These are phyloP conservation scores for Stylosanthes scabra DNA, from an alignment of 331 rosid genomes.

Conservation along the genomic window DNA sequence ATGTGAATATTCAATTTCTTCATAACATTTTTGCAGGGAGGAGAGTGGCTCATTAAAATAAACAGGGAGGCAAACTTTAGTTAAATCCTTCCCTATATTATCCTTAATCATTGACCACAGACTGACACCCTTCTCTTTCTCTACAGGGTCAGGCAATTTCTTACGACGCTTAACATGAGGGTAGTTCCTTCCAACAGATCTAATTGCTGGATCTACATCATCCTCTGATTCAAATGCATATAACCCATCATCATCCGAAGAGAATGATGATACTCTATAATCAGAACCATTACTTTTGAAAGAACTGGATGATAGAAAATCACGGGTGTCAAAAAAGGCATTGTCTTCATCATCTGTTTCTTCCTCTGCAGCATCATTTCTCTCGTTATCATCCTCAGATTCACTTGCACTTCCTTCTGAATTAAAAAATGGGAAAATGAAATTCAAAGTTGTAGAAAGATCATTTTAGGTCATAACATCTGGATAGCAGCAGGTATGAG, in stretches of 20 bases:
- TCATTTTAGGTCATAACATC: slow-evolving; percentile 2
- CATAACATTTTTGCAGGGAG: slow-evolving; percentile 92
- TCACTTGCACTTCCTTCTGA: slow-evolving; percentile 90
- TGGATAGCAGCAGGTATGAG: no score
- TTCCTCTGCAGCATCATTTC: slow-evolving; percentile 97
- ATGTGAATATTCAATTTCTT: slow-evolving; percentile 93
- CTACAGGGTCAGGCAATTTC: slow-evolving; percentile 95
- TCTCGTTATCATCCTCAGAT: slow-evolving; percentile 94
- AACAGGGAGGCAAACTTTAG: slow-evolving; percentile 97
- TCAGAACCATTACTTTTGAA: slow-evolving; percentile 92
- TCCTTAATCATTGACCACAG: slow-evolving; percentile 99
- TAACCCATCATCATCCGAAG: slow-evolving; percentile 82
- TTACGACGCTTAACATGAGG: slow-evolving; percentile 81
- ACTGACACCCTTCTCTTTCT: slow-evolving; percentile 95
- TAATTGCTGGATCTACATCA: slow-evolving; percentile 69
- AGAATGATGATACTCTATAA: slow-evolving; percentile 77
- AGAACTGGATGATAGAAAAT: slow-evolving; percentile 94
- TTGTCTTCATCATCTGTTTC: slow-evolving; percentile 97
- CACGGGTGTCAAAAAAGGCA: slow-evolving; percentile 94
- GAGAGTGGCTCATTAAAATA: slow-evolving; percentile 97
- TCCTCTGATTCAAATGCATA: slow-evolving; percentile 74
- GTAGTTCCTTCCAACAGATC: slow-evolving; percentile 64
- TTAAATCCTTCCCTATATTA: slow-evolving; percentile 97
- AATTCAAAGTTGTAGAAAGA: slow-evolving; percentile 12
- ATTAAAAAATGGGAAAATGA: slow-evolving; percentile 27